phyloP scores from a whole-genome alignment of 352 stramenopile species.

The Globisporangium polare region DNA sequence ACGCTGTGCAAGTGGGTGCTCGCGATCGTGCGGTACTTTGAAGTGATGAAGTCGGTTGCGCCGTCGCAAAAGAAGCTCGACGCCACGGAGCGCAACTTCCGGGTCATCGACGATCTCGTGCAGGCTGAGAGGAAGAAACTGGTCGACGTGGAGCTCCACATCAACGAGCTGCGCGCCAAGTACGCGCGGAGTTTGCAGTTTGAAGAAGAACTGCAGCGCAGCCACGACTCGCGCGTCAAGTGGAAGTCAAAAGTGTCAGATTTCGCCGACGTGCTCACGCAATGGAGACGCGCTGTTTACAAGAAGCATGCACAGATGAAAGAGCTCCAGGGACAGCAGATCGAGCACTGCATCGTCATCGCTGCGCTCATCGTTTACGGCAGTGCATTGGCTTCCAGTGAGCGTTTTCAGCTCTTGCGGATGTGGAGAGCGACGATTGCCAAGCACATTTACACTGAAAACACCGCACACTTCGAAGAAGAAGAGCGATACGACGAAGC shows the following conservation, averaged over 20 bases:
- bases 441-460: neutral
- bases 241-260: slow-evolving; percentile 37
- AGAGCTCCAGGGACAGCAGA: slow-evolving; percentile 23
- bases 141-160: slow-evolving; percentile 37
- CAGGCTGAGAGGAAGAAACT: slow-evolving; percentile 45
- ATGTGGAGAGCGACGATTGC: slow-evolving; percentile 21
- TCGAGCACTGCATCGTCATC: slow-evolving; percentile 33
- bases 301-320: slow-evolving; percentile 21
- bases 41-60: slow-evolving; percentile 56
- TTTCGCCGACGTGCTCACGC: slow-evolving; percentile 35
- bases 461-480: slow-evolving; percentile 3
- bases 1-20: slow-evolving; percentile 75
- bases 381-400: slow-evolving; percentile 17
- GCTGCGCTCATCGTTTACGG: slow-evolving; percentile 31
- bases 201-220: slow-evolving; percentile 48
- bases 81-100: slow-evolving; percentile 35
- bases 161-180: slow-evolving; percentile 40
- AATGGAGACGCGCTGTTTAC: slow-evolving; percentile 29
- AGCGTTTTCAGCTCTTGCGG: slow-evolving; percentile 20
- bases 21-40: slow-evolving; percentile 62
- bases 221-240: slow-evolving; percentile 37
- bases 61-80: slow-evolving; percentile 48
- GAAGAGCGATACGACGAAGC: slow-evolving; percentile 5
- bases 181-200: slow-evolving; percentile 30
- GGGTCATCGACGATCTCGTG: slow-evolving; percentile 36